Evolutionary conservation across 768 basidiomycete species (phyloP).

Genomic region (Strobilomyces confusus): DNA sequence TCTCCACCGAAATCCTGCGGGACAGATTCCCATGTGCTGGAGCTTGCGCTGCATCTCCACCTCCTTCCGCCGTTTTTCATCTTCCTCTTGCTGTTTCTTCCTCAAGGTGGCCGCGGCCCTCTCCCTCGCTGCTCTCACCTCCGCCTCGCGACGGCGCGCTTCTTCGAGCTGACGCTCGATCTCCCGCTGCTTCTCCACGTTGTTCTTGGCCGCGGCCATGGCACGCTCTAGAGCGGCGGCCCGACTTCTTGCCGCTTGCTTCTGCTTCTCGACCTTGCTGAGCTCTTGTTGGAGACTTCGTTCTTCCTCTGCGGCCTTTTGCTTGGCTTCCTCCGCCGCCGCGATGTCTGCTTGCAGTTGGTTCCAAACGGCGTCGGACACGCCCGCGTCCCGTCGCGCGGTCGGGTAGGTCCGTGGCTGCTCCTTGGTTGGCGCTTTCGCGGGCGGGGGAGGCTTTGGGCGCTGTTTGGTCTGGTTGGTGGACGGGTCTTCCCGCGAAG

Average conservation of each 20-base stretch:
- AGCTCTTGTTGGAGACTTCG: constrained; percentile 18
- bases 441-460: not conserved
- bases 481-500: not conserved
- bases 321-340: constrained; percentile 19
- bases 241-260: constrained; percentile 10
- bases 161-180: constrained; percentile 27
- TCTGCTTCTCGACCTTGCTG: constrained; percentile 8
- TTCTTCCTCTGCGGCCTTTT: constrained; percentile 18
- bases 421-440: not conserved
- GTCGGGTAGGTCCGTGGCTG: constrained; percentile 6
- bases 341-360: constrained; percentile 42
- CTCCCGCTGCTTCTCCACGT: constrained; percentile 20
- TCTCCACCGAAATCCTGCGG: constrained; percentile 43
- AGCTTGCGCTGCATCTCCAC: constrained; percentile 41
- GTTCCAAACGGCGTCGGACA: constrained; percentile 50
- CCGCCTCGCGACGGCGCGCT: constrained; percentile 27
- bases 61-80: constrained; percentile 21
- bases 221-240: constrained; percentile 15
- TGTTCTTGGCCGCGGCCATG: constrained; percentile 17
- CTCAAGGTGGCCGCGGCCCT: constrained; percentile 27
- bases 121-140: constrained; percentile 23
- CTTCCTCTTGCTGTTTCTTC: constrained; percentile 38
- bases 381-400: constrained; percentile 45
- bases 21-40: constrained; percentile 47
- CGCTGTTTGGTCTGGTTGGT: not conserved